Evolutionary conservation across 1,284 basidiomycete genomes (phyloP).

Genomic region (Cryptococcus depauperatus): DNA sequence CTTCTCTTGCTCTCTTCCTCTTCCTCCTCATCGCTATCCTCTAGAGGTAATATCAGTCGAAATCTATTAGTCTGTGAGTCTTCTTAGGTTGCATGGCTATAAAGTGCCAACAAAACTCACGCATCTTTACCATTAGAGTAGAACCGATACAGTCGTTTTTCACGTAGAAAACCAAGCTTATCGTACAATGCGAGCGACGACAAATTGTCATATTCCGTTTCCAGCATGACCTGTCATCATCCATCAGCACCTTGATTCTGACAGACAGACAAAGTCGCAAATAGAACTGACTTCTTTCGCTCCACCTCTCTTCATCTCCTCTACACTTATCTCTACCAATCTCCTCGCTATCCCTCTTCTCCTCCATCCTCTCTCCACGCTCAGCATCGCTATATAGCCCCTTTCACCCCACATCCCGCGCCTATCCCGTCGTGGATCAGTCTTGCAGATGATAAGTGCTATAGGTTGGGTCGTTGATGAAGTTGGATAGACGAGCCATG

Average conservation of each 20-base stretch:
- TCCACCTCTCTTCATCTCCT: conserved; percentile 67
- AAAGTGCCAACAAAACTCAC: conserved; percentile 25
- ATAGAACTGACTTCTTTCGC: no score
- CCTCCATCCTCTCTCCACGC: conserved; percentile 68
- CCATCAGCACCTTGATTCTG: background rate
- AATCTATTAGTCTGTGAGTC: conserved; percentile 17
- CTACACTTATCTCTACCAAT: conserved; percentile 68
- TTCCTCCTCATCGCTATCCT: conserved; percentile 25
- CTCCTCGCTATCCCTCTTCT: conserved; percentile 83
- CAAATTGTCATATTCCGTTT: conserved; percentile 92
- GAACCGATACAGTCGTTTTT: conserved; percentile 89
- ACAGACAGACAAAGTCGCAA: background rate
- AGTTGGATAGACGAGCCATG: conserved; percentile 55
- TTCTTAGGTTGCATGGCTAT: no score
- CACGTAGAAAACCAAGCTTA: conserved; percentile 85
- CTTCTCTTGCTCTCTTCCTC: conserved; percentile 15
- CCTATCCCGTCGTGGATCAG: conserved; percentile 69
- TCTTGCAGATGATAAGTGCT: conserved; percentile 92
- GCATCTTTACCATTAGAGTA: conserved; percentile 67
- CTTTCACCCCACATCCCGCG: no score
- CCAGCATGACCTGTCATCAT: conserved; percentile 65
- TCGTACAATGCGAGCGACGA: conserved; percentile 83
- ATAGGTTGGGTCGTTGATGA: conserved; percentile 51
- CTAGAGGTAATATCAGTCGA: conserved; percentile 13
- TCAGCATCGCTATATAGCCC: conserved; percentile 98